Evolutionary conservation across 2,329 filamentous ascomycete species (phyloP), one percentile per base, ranked within the genome.

Genomic region (Dothistroma septosporum): DNA sequence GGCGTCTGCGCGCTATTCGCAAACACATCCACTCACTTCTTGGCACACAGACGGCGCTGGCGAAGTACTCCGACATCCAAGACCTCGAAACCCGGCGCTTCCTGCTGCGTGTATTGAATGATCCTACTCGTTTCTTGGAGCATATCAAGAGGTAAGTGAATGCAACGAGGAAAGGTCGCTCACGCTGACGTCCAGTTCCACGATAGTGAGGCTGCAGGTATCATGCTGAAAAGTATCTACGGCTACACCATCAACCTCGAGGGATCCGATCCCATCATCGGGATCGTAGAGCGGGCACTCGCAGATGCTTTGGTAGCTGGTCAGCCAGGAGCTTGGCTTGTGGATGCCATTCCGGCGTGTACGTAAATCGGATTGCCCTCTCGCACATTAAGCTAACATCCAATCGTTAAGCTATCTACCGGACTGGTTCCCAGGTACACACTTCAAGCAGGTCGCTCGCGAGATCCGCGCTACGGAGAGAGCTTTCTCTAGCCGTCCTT

Each of bases 11-110:
- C 2, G 44, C 70, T 2, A 75, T 80, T 52, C 79, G 82, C 11
- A 83, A 79, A 66, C 74, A 78, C 10, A 74, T 80, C 46, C 71
- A 74, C 28, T 73, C 75, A n/a, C 72, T 78, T 12, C 70, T 84
- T 6, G 81, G 82, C 0, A 77, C 79, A 0, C 78, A 77, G 37
- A 58, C 64, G 0, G 64, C 73, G 0, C 74, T 78, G 0, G 61
- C 75, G 0, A 74, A 76, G 21, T 82, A 78, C 60, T 69, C 78
- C 37, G 33, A 60, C 0, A 37, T 80, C 0, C 78, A 82, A 60
- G 78, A 83, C 47, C 67, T 70, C 1, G 80, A 83, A 59, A 73
- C 73, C 2, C 71, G 73, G 1, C 76, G 76, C 2, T 79, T 82
- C 47, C 68, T 83, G 11, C 68, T 79, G 28, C 76, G 76, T 10